Evolutionary conservation across 2,329 filamentous ascomycete genomes (phyloP).

Genomic region (Grosmannia serpens): DNA sequence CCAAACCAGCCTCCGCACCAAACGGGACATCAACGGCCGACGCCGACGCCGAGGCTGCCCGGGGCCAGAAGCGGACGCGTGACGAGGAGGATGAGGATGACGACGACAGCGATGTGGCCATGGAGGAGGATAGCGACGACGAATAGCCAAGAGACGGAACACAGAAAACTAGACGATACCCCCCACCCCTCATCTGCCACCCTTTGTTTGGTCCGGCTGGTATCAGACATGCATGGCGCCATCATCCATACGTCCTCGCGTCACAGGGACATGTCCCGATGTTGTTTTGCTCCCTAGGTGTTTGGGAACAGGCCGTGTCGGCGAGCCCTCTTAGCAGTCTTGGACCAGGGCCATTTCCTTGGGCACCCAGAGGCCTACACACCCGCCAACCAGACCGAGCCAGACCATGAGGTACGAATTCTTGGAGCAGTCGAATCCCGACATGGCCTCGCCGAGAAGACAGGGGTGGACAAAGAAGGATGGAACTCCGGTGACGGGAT

Average conservation of each 20-base stretch:
- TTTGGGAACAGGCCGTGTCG: background rate
- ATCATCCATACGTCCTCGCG: background rate
- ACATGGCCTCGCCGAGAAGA: conserved; percentile 72
- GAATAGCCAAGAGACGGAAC: conserved; percentile 32
- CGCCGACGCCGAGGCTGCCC: conserved; percentile 11
- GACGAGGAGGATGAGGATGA: conserved; percentile 58
- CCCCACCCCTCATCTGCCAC: background rate
- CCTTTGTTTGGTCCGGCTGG: background rate
- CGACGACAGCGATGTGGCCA: conserved; percentile 47
- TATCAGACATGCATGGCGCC: background rate
- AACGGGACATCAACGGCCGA: background rate
- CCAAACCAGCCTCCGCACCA: background rate
- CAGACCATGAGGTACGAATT: conserved; percentile 73
- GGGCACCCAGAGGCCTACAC: conserved; percentile 69
- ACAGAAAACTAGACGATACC: background rate
- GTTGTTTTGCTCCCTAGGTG: background rate
- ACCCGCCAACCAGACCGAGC: conserved; percentile 76
- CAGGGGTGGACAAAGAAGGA: conserved; percentile 92
- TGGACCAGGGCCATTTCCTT: conserved; percentile 45
- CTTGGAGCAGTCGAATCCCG: conserved; percentile 46
- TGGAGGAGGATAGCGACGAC: conserved; percentile 62
- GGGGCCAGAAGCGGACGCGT: conserved; percentile 59
- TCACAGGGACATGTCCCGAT: background rate
- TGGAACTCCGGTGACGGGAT: conserved; percentile 68
- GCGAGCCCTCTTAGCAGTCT: background rate